Base-by-base conservation (phyloP, 805 yeast genomes). In the Metschnikowia koreensis region DNA sequence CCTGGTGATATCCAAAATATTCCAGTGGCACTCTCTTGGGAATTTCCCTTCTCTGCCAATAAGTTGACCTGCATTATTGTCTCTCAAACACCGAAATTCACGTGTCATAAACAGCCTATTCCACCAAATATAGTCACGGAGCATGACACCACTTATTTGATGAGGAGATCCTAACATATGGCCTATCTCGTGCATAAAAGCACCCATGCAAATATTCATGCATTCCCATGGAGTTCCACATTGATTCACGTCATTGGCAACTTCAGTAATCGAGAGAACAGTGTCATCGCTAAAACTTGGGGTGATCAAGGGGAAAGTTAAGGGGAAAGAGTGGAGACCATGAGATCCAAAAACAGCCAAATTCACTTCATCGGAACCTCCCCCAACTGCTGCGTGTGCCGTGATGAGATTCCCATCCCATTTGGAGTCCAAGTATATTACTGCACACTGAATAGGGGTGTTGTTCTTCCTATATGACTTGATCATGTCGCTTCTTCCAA, bases 321-420 rank as follows among this genome's bases (percentile, higher is more conserved):
- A 68, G n/a, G 99, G 98, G 96, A 96, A 94, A 1, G 96, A 81
- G 66, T 88, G 92, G 10, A 90, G 59, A 0, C 96, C 94, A 63
- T 94, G 98, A 6, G 96, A 86, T 6, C 99, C 99, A 68, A 92
- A 93, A 8, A 94, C 89, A 1, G 96, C 98, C 49, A 94, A 69
- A 56, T 83, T 83, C 39, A 89, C 73, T 39, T 81, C 74, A 39
- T 78, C 84, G 27, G 79, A 77, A 11, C 94, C 94, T 28, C 98
- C 98, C 42, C 98, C 98, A 15, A 93, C 71, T 0, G 98, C 98
- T 1, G 97, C 97, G 70, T 94, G 98, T 1, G 90, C 89, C 34
- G 83, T 66, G 44, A 94, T 83, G 56, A 87, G 69, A 16, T 82
- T 74, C 33, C 70, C 68, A 66, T 92, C 96, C 87, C 90, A 94